Evolutionary conservation across 495 filamentous ascomycete genomes (phyloP), one percentile per base, ranked within the genome.

Genomic region (Cairneyella variabilis): DNA sequence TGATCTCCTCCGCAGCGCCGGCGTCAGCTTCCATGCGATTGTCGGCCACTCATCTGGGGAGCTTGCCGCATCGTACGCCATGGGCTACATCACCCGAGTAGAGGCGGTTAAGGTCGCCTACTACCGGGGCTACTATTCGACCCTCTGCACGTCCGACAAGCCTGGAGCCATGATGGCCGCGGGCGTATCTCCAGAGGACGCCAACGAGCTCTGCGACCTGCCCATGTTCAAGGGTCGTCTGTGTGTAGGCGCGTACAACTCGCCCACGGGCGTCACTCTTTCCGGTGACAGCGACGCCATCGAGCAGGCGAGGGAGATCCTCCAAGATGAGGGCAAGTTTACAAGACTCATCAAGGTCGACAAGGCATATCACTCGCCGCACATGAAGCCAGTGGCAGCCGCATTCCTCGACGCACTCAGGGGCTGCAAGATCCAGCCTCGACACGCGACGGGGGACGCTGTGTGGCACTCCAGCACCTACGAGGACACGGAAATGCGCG

Each of bases 41-140:
- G 68, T 83, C 0, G 83, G 83, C 16, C 81, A 85, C 54, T 83
- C 78, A 0, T 77, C 71, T 16, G 82, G 83, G 11, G 83, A 86
- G 57, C 84, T 85, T 42, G 74, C 43, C 0, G 73, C 71, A 0
- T 73, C 75, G 0, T 76, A 72, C 42, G 69, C 69, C 2, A 64
- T 69, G 0, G 72, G 74, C 1, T 57, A 57, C 3, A 42, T 80
- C 1, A 75, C 5, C n/a, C 26, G 7, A 14, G 6, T 14, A 11
- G 17, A 42, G 7, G 39, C 39, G 6, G 6, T 20, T 7, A 20
- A 23, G 5, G 3, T 42, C 14, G 39, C 39, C 5, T 42, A 42
- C 20, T 23, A 20, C 12, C 39, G 39, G 3, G 39, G 39, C 7
- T 22, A 7, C 28, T 7, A 6, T 32, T 32, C 28, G 28, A 14